Evolutionary conservation across 106 monocot genomes (phyloP).

Genomic region (Ottelia alismoides): DNA sequence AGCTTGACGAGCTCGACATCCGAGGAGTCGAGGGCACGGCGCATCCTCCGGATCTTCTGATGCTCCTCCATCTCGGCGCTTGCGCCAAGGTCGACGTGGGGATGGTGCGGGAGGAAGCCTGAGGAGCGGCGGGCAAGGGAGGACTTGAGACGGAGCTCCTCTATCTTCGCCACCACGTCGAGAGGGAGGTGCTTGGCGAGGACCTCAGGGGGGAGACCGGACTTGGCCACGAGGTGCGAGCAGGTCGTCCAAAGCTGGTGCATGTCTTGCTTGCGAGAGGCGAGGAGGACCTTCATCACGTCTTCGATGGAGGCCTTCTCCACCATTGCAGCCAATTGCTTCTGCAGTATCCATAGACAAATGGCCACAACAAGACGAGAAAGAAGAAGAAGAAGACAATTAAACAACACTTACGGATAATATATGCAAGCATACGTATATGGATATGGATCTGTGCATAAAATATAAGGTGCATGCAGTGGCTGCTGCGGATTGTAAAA

Average conservation of each 20-base stretch:
- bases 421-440: background rate
- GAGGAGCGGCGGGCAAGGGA: conserved; percentile 41
- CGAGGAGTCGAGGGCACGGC: conserved; percentile 84
- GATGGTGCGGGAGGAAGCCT: conserved; percentile 11
- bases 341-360: conserved; percentile 25
- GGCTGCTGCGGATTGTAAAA: background rate
- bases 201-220: conserved; percentile 83
- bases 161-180: conserved; percentile 73
- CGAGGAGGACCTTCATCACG: conserved; percentile 90
- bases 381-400: background rate
- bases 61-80: too few relatives aligned
- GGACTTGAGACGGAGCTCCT: conserved; percentile 77
- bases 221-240: conserved; percentile 89
- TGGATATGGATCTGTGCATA: conserved; percentile 5
- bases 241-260: conserved; percentile 86
- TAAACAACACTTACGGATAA: background rate
- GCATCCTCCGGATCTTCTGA: conserved; percentile 91
- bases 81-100: too few relatives aligned
- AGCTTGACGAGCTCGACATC: conserved; percentile 94
- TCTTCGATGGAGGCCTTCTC: conserved; percentile 92
- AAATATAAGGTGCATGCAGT: conserved; percentile 17
- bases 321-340: conserved; percentile 76
- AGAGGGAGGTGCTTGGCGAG: conserved; percentile 91
- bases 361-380: background rate
- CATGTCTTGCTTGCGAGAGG: conserved; percentile 85